Evolutionary conservation across 441 rosid species (phyloP).

Genomic region (Populus hybrid): DNA sequence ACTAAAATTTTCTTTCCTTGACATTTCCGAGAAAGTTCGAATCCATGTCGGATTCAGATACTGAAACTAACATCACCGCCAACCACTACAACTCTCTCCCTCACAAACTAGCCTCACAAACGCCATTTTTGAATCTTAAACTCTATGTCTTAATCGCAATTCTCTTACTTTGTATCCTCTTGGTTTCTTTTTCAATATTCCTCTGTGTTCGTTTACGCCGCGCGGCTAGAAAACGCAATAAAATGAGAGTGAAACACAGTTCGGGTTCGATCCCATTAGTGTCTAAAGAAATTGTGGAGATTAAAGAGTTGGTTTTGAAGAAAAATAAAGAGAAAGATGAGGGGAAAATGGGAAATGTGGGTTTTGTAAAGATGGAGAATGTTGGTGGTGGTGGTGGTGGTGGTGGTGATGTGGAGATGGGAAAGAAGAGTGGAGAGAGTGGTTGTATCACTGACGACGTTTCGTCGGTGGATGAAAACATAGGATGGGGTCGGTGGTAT

Average conservation of each 20-base stretch:
- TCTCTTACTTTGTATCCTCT: slow-evolving; percentile 30
- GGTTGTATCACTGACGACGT: slow-evolving; percentile 49
- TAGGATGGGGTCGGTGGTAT: slow-evolving; percentile 96
- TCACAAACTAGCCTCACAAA: slow-evolving; percentile 38
- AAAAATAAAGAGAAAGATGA: slow-evolving; percentile 21
- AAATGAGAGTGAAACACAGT: slow-evolving; percentile 52
- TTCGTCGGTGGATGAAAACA: slow-evolving; percentile 45
- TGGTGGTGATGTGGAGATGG: slow-evolving; percentile 9
- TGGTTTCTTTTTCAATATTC: slow-evolving; percentile 40
- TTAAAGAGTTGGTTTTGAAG: slow-evolving; percentile 40
- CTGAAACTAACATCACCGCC: slow-evolving; percentile 4
- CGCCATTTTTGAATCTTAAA: slow-evolving; percentile 52
- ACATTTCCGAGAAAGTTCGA: slow-evolving; percentile 11
- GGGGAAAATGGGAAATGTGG: slow-evolving; percentile 31
- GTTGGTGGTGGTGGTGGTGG: neutral
- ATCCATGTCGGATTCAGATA: slow-evolving; percentile 46
- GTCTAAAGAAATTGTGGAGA: slow-evolving; percentile 70
- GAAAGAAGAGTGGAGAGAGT: slow-evolving; percentile 29
- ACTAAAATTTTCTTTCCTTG: neutral
- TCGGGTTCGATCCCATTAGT: slow-evolving; percentile 70
- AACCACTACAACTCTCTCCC: slow-evolving; percentile 17
- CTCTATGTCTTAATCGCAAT: slow-evolving; percentile 57
- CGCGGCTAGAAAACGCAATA: slow-evolving; percentile 43
- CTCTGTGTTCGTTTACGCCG: slow-evolving; percentile 52
- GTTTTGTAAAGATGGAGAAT: slow-evolving; percentile 16